Evolutionary conservation across 176 grass and related monocot species (phyloP).

Genomic region (Musa troglodytarum): DNA sequence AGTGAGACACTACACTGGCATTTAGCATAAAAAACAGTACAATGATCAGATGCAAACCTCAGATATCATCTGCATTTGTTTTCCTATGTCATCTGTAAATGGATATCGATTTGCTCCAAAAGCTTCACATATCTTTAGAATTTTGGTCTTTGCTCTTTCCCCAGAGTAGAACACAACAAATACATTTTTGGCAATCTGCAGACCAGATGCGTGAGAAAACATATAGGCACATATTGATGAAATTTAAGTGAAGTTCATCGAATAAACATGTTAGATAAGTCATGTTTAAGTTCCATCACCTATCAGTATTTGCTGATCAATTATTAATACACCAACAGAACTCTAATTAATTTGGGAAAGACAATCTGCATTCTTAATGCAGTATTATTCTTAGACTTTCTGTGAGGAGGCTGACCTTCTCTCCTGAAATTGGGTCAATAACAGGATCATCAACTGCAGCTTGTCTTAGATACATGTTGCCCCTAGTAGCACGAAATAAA

Average conservation of each 20-base stretch:
- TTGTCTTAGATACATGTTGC: conserved; percentile 90
- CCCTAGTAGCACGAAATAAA: conserved; percentile 87
- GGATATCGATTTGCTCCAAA: conserved; percentile 91
- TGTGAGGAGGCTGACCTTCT: conserved; percentile 38
- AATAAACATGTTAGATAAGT: background rate
- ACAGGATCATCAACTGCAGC: conserved; percentile 76
- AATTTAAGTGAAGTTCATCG: background rate
- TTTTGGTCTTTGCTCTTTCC: conserved; percentile 76
- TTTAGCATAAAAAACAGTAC: background rate
- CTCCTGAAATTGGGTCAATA: conserved; percentile 76
- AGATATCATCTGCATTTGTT: conserved; percentile 56
- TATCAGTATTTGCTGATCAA: too few relatives aligned
- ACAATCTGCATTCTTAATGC: background rate
- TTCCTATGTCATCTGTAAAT: conserved; percentile 68
- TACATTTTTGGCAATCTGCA: conserved; percentile 71
- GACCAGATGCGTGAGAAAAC: background rate
- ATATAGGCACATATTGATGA: background rate
- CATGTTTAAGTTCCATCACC: too few relatives aligned
- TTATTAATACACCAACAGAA: too few relatives aligned
- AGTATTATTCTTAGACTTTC: too few relatives aligned
- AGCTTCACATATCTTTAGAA: conserved; percentile 96
- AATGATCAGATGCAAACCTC: conserved; percentile 45
- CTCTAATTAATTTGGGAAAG: background rate
- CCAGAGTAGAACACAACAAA: conserved; percentile 94
- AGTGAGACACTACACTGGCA: background rate